Evolutionary conservation across 2,329 filamentous ascomycete species (phyloP).

Genomic region (Hypoxylon sp.): DNA sequence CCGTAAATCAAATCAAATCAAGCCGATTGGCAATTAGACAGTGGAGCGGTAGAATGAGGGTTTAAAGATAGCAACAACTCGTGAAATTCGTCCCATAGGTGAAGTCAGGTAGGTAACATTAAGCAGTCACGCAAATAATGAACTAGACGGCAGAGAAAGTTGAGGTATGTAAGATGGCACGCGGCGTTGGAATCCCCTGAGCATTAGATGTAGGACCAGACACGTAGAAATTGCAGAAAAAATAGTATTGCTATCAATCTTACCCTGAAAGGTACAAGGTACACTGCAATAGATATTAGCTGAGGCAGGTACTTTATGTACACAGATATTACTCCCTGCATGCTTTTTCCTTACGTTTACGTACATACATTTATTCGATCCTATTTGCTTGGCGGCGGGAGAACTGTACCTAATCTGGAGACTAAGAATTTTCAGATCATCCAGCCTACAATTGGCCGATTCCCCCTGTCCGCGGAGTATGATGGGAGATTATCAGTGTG

Average conservation of each 20-base stretch:
- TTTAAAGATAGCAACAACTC: conserved; percentile 23
- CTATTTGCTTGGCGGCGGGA: conserved; percentile 41
- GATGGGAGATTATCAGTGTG: conserved; percentile 28
- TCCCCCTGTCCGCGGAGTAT: conserved; percentile 15
- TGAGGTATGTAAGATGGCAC: conserved; percentile 31
- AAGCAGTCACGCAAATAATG: conserved; percentile 15
- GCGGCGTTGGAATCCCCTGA: conserved; percentile 39
- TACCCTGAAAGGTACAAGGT: conserved; percentile 22
- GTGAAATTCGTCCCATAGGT: conserved; percentile 27
- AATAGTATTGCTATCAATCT: conserved; percentile 32
- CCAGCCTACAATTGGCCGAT: conserved; percentile 35
- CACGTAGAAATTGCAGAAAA: conserved; percentile 35
- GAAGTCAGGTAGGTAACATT: conserved; percentile 21
- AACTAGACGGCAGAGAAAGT: conserved; percentile 18
- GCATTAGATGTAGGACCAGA: conserved; percentile 34
- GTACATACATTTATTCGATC: conserved; percentile 39
- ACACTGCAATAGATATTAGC: conserved; percentile 18
- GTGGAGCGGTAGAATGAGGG: conserved; percentile 29
- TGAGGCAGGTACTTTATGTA: conserved; percentile 29
- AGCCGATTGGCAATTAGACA: conserved; percentile 37
- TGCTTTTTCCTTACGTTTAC: conserved; percentile 38
- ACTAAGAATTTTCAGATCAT: conserved; percentile 39
- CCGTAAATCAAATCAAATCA: conserved; percentile 36
- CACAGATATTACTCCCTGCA: conserved; percentile 16
- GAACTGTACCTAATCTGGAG: conserved; percentile 34